phyloP scores from a whole-genome alignment of 2,329 filamentous ascomycete species.

The Colletotrichum australisinense region DNA sequence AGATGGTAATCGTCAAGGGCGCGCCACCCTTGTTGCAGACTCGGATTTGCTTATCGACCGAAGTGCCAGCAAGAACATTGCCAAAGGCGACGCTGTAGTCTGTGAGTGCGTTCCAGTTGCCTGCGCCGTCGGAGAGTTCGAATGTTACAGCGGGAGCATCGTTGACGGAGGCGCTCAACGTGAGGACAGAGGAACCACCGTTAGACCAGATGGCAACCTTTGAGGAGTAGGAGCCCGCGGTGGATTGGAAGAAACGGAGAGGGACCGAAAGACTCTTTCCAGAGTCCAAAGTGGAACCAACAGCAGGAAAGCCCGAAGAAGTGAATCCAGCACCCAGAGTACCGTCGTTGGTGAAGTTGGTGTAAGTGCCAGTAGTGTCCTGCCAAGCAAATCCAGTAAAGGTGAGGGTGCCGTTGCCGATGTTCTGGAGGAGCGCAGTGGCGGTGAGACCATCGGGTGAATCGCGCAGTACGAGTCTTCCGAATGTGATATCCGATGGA shows the following conservation, averaged over 20 bases:
- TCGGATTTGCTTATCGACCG: constrained; percentile 44
- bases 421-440: constrained; percentile 49
- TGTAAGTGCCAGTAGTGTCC: constrained; percentile 41
- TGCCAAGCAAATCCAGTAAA: constrained; percentile 50
- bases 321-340: constrained; percentile 46
- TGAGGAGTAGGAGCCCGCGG: constrained; percentile 46
- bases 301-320: constrained; percentile 43
- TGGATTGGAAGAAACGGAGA: constrained; percentile 46
- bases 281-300: constrained; percentile 43
- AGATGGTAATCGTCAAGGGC: constrained; percentile 49
- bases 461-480: constrained; percentile 49
- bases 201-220: constrained; percentile 50
- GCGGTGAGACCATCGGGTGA: constrained; percentile 34
- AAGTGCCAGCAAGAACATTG: constrained; percentile 44
- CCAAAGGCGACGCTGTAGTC: constrained; percentile 45
- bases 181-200: constrained; percentile 46
- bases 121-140: constrained; percentile 47
- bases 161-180: constrained; percentile 47
- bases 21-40: constrained; percentile 52
- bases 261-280: constrained; percentile 45
- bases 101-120: constrained; percentile 41
- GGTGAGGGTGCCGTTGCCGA: constrained; percentile 48
- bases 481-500: constrained; percentile 52
- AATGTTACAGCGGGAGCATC: constrained; percentile 48
- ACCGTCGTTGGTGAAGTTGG: constrained; percentile 44